Evolutionary conservation across 768 basidiomycete genomes (phyloP).

Genomic region (Neoboletus subvelutipes): DNA sequence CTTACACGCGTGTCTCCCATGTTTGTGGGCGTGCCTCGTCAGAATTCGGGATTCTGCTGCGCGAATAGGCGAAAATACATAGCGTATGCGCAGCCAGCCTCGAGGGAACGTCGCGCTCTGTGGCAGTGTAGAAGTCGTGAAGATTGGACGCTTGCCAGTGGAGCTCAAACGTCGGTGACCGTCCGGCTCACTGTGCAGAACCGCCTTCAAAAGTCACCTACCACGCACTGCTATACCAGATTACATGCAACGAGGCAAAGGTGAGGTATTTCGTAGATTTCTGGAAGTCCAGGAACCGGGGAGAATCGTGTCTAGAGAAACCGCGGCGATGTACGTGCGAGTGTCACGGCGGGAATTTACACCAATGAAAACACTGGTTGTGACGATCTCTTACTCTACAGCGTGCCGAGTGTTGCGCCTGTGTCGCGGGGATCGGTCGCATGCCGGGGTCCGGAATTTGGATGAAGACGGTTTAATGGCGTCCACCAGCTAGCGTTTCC

Average conservation of each 20-base stretch:
- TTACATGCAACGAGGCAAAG: slow-evolving; percentile 20
- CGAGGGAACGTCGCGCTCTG: slow-evolving; percentile 25
- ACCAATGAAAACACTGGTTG: neutral
- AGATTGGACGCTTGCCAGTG: too few relatives aligned
- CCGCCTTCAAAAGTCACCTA: slow-evolving; percentile 10
- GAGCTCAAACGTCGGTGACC: slow-evolving; percentile 6
- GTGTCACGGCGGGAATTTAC: neutral
- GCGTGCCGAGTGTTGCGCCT: neutral
- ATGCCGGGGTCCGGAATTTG: neutral
- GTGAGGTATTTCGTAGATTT: slow-evolving; percentile 18
- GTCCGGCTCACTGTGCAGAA: slow-evolving; percentile 7
- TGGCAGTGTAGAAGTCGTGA: slow-evolving; percentile 22
- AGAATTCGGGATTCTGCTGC: neutral
- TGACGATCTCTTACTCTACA: neutral
- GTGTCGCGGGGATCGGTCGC: neutral
- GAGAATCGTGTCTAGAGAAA: neutral
- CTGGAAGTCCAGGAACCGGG: neutral
- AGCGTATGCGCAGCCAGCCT: slow-evolving; percentile 18
- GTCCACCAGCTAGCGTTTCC: neutral
- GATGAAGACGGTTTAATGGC: neutral
- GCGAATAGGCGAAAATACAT: neutral
- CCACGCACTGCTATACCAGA: slow-evolving; percentile 10
- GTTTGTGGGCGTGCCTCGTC: slow-evolving; percentile 6
- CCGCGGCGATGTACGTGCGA: neutral
- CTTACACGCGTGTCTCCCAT: neutral